Conservation (phyloP, 1,284 basidiomycete genomes). For the Malassezia brasiliensis region DNA sequence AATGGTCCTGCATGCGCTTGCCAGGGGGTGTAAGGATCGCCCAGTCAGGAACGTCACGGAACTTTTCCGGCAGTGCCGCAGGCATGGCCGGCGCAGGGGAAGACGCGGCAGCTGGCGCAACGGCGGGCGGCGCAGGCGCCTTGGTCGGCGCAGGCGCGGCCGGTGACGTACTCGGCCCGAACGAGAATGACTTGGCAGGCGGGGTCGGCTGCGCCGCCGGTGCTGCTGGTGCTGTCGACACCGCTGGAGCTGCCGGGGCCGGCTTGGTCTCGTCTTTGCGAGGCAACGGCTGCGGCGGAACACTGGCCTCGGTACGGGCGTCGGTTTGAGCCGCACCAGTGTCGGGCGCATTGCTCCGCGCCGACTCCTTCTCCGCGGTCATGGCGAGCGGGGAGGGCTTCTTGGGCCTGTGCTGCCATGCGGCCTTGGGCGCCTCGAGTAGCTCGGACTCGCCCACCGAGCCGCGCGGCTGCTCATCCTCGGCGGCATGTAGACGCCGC, state of each 20-base stretch:
- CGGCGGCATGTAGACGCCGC: neutral
- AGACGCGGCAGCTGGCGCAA: neutral
- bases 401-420: slow-evolving; percentile 12
- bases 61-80: neutral
- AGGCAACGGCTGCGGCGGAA: neutral
- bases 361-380: neutral
- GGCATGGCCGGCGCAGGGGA: neutral
- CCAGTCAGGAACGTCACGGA: slow-evolving; percentile 1
- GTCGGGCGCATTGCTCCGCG: too few relatives aligned
- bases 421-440: neutral
- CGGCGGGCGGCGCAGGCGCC: neutral
- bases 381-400: slow-evolving; percentile 14
- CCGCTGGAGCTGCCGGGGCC: neutral
- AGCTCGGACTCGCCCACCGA: neutral
- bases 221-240: too few relatives aligned
- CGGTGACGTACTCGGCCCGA: neutral
- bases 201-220: neutral
- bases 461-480: neutral
- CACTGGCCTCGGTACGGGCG: neutral
- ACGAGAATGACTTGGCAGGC: too few relatives aligned
- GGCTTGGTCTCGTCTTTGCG: too few relatives aligned
- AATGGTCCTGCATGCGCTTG: neutral
- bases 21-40: neutral
- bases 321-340: neutral
- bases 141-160: neutral